Conservation (phyloP, 2,329 filamentous ascomycete species). For the Colletotrichum gloeosporioides region DNA sequence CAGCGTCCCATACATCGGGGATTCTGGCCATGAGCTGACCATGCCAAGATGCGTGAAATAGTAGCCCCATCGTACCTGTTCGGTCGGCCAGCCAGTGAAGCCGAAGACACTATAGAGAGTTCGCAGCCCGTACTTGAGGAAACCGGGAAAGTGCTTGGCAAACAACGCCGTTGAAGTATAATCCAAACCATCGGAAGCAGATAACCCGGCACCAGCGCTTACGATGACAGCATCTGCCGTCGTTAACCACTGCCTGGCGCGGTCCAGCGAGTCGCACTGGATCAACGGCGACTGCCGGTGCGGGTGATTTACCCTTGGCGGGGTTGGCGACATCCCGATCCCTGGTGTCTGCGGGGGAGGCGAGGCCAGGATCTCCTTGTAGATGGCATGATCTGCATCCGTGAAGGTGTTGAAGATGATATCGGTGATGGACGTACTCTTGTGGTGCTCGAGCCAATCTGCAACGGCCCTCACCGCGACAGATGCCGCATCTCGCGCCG, state of each 20-base stretch:
- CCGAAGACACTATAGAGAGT: conserved; percentile 39
- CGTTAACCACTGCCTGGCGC: conserved; percentile 28
- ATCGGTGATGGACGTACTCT: conserved; percentile 30
- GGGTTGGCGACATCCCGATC: not conserved
- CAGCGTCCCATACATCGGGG: conserved; percentile 24
- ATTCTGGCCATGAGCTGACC: conserved; percentile 30
- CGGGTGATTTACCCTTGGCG: not conserved
- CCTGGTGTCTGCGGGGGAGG: not conserved
- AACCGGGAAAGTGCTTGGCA: conserved; percentile 32
- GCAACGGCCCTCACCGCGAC: conserved; percentile 28
- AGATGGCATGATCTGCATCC: conserved; percentile 26
- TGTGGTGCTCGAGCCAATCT: conserved; percentile 30
- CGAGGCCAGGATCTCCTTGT: conserved; percentile 9
- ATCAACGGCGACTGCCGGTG: not conserved
- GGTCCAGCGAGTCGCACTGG: not conserved
- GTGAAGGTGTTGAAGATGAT: conserved; percentile 38
- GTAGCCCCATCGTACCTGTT: conserved; percentile 35
- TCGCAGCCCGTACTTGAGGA: conserved; percentile 30
- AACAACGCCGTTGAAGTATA: conserved; percentile 36
- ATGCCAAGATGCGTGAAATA: conserved; percentile 35
- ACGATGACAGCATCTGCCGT: conserved; percentile 30
- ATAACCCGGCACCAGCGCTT: conserved; percentile 37
- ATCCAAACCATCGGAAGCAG: conserved; percentile 37
- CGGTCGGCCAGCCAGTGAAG: conserved; percentile 30
- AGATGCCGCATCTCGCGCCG: conserved; percentile 28